A percentile compares a stretch with the other conserved stretches of the same genome.
phyloP scores from a whole-genome alignment of 2,329 filamentous ascomycete species.

The Fusarium mangiferae region DNA sequence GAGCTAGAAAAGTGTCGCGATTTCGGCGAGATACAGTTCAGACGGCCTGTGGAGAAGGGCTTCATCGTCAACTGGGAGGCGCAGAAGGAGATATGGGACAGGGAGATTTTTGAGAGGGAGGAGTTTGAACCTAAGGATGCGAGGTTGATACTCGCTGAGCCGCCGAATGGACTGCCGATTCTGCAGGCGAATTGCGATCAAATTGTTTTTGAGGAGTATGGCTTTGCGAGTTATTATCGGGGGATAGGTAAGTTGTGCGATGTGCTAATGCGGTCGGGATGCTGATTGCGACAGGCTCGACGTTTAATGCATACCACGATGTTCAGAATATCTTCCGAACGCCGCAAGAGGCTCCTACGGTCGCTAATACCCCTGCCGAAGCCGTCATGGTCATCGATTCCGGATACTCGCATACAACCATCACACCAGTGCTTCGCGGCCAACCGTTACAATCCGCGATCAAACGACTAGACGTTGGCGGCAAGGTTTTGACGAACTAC shows the following conservation, averaged over 20 bases:
- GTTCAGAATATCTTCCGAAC: conserved; percentile 75
- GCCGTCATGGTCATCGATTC: conserved; percentile 89
- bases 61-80: conserved; percentile 97
- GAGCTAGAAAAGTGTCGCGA: conserved; percentile 84
- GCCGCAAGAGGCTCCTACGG: conserved; percentile 57
- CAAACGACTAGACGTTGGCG: conserved; percentile 87
- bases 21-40: conserved; percentile 88
- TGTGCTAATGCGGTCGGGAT: neutral
- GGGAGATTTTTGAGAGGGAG: conserved; percentile 81
- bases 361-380: conserved; percentile 70
- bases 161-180: conserved; percentile 81
- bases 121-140: conserved; percentile 77
- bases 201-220: conserved; percentile 97
- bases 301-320: conserved; percentile 85
- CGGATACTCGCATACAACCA: conserved; percentile 91
- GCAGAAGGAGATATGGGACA: conserved; percentile 95
- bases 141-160: conserved; percentile 86
- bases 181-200: conserved; percentile 93
- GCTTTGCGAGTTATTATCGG: conserved; percentile 87
- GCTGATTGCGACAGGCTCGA: conserved; percentile 63
- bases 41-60: conserved; percentile 91
- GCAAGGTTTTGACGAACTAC: conserved; percentile 93
- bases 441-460: conserved; percentile 83
- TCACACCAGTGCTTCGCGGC: conserved; percentile 86
- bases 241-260: conserved; percentile 66